Conservation (phyloP, 495 filamentous ascomycete species). For the Lepidopterella palustris region DNA sequence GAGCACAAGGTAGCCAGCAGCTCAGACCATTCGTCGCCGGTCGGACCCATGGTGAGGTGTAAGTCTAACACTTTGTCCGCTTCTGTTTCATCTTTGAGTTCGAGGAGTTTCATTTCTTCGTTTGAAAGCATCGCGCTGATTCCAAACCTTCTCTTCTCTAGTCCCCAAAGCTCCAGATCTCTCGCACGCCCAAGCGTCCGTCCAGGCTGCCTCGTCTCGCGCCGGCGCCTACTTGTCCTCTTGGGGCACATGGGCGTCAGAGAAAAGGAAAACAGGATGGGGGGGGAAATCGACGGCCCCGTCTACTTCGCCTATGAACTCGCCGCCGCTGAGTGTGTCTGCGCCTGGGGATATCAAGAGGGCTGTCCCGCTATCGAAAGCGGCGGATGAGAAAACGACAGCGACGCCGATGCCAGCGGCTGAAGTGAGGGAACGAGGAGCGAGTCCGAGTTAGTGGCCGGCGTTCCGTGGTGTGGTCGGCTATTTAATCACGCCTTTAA, state of each 20-base stretch:
- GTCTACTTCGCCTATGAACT: background rate
- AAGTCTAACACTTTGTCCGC: slow-evolving; percentile 17
- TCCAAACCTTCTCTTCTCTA: slow-evolving; percentile 21
- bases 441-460: background rate
- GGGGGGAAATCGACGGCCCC: slow-evolving; percentile 20
- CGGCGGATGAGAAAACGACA: background rate
- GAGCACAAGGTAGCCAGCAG: slow-evolving; percentile 23
- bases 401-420: background rate
- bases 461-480: too few relatives aligned
- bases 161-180: slow-evolving; percentile 48
- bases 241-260: slow-evolving; percentile 91
- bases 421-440: background rate
- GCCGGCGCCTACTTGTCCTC: slow-evolving; percentile 86
- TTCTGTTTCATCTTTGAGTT: background rate
- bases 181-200: slow-evolving; percentile 59
- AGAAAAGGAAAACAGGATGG: slow-evolving; percentile 67
- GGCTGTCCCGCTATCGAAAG: background rate
- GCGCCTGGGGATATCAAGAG: background rate
- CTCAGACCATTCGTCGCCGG: slow-evolving; percentile 2
- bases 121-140: slow-evolving; percentile 2
- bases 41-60: slow-evolving; percentile 24
- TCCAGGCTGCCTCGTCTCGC: slow-evolving; percentile 60
- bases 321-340: background rate
- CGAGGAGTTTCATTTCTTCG: background rate
- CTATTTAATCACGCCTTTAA: too few relatives aligned